Evolutionary conservation across 1,284 basidiomycete species (phyloP).

Genomic region (Xanthoconium separans): DNA sequence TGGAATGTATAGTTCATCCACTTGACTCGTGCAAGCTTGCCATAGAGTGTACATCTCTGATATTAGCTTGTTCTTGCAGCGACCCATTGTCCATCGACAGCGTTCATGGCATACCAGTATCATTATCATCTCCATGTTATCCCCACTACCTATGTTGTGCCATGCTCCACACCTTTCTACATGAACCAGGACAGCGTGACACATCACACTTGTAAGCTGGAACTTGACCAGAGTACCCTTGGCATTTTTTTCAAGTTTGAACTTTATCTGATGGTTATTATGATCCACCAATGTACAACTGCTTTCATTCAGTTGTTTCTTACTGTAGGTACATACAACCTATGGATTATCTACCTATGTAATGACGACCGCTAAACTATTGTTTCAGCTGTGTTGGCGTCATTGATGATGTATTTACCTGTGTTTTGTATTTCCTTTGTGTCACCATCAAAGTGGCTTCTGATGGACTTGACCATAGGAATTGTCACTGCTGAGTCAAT

Average conservation of each 20-base stretch:
- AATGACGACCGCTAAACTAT: not conserved
- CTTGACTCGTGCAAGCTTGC: conserved; percentile 89
- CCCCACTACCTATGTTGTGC: conserved; percentile 88
- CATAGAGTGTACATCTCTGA: conserved; percentile 55
- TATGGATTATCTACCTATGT: conserved; percentile 16
- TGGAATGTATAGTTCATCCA: conserved; percentile 92
- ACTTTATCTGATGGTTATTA: conserved; percentile 86
- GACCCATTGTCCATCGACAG: conserved; percentile 39
- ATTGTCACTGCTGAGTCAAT: conserved; percentile 64
- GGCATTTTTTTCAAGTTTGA: conserved; percentile 98
- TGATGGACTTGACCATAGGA: conserved; percentile 56
- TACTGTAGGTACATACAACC: conserved; percentile 54
- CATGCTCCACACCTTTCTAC: conserved; percentile 55
- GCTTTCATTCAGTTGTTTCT: conserved; percentile 81
- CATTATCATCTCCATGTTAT: conserved; percentile 96
- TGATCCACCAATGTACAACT: conserved; percentile 85
- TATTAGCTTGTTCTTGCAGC: not conserved
- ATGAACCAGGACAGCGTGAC: conserved; percentile 97
- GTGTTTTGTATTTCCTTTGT: conserved; percentile 73
- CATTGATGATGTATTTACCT: conserved; percentile 78
- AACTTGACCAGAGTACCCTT: conserved; percentile 80
- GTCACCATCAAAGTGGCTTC: conserved; percentile 68
- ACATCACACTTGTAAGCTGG: conserved; percentile 80
- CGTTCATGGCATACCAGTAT: conserved; percentile 94
- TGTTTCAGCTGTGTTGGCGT: conserved; percentile 63